Evolutionary conservation across 192 early-diverging fungal genomes (phyloP).

Genomic region (Glomus cerebriforme): DNA sequence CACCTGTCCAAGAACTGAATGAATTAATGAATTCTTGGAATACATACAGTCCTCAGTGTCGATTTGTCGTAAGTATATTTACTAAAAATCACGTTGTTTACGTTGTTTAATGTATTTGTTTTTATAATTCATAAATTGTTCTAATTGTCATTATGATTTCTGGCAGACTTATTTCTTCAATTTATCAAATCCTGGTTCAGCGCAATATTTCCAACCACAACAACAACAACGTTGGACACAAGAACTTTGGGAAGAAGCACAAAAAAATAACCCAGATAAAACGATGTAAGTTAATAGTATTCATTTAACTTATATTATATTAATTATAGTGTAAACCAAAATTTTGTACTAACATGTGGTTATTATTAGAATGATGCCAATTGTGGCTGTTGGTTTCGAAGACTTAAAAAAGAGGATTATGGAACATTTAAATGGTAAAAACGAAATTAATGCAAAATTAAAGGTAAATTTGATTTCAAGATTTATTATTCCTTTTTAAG

Average conservation of each 20-base stretch:
- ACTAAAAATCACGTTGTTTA: no score
- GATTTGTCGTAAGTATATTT: no score
- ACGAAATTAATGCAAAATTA: conserved; percentile 73
- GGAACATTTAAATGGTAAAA: conserved; percentile 67
- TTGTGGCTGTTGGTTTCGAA: conserved; percentile 86
- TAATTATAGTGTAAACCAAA: no score
- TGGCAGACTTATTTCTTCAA: no score
- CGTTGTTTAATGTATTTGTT: no score
- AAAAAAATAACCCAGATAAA: conserved; percentile 85
- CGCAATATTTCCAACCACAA: no score
- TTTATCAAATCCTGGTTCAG: no score
- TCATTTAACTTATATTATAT: neutral
- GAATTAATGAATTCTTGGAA: no score
- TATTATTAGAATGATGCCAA: conserved; percentile 81
- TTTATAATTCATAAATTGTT: no score
- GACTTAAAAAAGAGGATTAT: conserved; percentile 87
- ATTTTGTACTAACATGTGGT: neutral
- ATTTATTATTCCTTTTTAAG: neutral
- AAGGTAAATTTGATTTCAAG: conserved; percentile 47
- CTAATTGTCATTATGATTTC: no score
- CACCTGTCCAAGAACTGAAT: no score
- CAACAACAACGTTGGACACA: conserved; percentile 42
- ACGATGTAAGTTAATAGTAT: conserved; percentile 55
- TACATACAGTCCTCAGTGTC: no score
- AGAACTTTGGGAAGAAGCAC: conserved; percentile 79